These are phyloP conservation scores for Stemphylium vesicarium DNA, from an alignment of 2,329 filamentous ascomycete species.

Conservation along the genomic window DNA sequence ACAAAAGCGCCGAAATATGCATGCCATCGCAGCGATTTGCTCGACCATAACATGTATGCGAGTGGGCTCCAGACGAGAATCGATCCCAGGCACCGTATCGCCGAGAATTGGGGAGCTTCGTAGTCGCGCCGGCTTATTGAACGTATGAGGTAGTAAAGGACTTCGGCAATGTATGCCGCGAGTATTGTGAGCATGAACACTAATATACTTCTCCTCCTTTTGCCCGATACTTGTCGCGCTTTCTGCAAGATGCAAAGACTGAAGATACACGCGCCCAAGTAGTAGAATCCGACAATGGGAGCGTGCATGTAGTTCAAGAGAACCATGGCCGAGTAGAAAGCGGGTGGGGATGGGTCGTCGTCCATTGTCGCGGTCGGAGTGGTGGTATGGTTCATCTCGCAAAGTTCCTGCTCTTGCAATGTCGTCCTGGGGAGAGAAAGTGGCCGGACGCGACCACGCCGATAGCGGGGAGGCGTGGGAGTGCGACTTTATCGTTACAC, in stretches of 20 bases:
- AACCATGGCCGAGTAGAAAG: constrained; percentile 31
- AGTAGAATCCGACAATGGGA: constrained; percentile 41
- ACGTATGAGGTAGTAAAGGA: constrained; percentile 43
- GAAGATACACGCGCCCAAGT: constrained; percentile 34
- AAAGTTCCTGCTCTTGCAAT: neutral
- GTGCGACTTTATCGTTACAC: constrained; percentile 4
- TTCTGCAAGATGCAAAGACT: constrained; percentile 42
- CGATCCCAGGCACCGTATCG: constrained; percentile 43
- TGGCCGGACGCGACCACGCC: neutral
- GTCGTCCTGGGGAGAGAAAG: neutral
- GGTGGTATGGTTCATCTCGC: neutral
- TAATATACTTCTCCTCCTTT: constrained; percentile 29
- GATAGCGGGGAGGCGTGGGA: neutral
- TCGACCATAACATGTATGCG: constrained; percentile 29
- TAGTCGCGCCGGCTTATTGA: constrained; percentile 39
- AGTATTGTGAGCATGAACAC: constrained; percentile 23
- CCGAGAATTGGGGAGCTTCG: constrained; percentile 40
- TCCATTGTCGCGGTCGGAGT: constrained; percentile 19
- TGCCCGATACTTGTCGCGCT: constrained; percentile 29
- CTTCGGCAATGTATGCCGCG: constrained; percentile 36
- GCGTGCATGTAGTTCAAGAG: constrained; percentile 45
- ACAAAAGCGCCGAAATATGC: constrained; percentile 45
- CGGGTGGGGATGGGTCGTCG: constrained; percentile 4
- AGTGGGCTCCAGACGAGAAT: constrained; percentile 44
- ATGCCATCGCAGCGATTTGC: constrained; percentile 37